phyloP scores from a whole-genome alignment of 75 land plant species.

The Sequoia sempervirens region DNA sequence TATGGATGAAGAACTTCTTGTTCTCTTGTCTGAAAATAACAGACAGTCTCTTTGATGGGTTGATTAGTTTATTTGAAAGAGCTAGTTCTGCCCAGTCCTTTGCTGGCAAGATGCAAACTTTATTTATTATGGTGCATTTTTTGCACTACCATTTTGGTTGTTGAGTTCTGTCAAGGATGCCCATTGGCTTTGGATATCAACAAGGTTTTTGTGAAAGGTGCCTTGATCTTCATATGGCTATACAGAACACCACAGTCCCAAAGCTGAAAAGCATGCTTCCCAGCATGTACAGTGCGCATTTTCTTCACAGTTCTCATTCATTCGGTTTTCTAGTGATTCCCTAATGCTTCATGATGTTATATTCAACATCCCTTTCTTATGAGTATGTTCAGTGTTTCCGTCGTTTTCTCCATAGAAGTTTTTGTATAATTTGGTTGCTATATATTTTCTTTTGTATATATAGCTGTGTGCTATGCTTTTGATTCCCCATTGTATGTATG shows the following conservation, averaged over 20 bases:
- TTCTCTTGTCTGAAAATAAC: conserved; percentile 17
- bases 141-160: neutral
- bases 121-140: conserved; percentile 2
- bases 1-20: conserved; percentile 65
- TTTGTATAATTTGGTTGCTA: neutral
- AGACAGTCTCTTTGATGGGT: neutral
- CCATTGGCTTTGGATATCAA: neutral
- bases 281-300: conserved; percentile 1
- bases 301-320: neutral
- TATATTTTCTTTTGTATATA: neutral
- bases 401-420: neutral
- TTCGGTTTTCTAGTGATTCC: neutral
- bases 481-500: neutral
- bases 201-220: neutral
- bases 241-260: neutral
- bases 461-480: neutral
- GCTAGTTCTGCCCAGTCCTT: neutral
- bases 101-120: conserved; percentile 3
- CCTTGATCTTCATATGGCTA: conserved; percentile 7
- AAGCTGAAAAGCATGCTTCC: conserved; percentile 1
- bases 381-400: neutral
- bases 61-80: neutral
- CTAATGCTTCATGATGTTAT: conserved; percentile 3
- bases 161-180: neutral
- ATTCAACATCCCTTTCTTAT: conserved; percentile 1